Evolutionary conservation across 148 eudicot species (phyloP), one percentile per base, ranked within the genome.

Genomic region (Chenopodium berlandieri): DNA sequence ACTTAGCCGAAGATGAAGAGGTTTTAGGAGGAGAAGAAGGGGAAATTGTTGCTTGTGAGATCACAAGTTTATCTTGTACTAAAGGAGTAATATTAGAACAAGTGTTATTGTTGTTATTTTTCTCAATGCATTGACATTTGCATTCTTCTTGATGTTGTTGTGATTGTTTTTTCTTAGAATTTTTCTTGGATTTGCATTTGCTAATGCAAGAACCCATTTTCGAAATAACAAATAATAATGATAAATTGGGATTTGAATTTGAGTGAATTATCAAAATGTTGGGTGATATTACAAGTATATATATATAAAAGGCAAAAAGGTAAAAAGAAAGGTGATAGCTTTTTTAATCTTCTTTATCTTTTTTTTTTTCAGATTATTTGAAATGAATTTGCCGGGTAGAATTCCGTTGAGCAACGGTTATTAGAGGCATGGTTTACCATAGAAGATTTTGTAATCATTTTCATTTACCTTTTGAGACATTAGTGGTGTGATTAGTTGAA

Each of bases 171-270:
- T 60, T 80, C 37, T 60, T 75, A 67, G 77, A 67, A 17, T 67
- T 83, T 83, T 84, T 88, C 84, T 89, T 92, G 81, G 91, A 88
- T 25, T 79, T 91, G 88, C 92, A 94, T 87, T 88, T 92, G 88
- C 92, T 90, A 84, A 92, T 87, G 86, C 95, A 92, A 78, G 87
- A 84, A 66, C 95, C 95, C 95, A 92, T 92, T 85, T 78, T 79
- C 25, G 75, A 19, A 70, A 48, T 40, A 40, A 40, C 44, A 40
- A 40, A 40, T 40, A 5, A 9, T 58, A 2, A 13, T 34, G 9
- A 17, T 27, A 25, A 7, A 19, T 11, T 4, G 79, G 58, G 48
- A 7, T 30, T 54, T 56, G 79, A 56, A 68, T 19, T 66, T 56
- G 47, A 63, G 37, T 17, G 16, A 46, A 34, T 65, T 74, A n/a